Base-by-base conservation (phyloP, 2,329 filamentous ascomycete genomes). In the Colletotrichum sp. region DNA sequence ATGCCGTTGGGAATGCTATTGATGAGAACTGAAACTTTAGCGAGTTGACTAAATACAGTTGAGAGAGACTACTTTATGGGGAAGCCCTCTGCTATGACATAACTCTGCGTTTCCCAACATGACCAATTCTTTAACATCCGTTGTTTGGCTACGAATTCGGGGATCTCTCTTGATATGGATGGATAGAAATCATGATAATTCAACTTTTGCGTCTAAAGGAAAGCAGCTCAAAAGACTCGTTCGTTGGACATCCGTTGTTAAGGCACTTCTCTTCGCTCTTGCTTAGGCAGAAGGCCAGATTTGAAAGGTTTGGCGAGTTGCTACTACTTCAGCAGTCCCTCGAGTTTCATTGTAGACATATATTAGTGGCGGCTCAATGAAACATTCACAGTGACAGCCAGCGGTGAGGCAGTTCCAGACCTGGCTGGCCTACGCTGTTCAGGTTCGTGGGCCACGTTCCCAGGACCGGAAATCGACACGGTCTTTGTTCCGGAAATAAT, bases 171-270 rank as follows among this genome's bases (percentile, higher is more conserved):
- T 48, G 18, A 13, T 0, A 12, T 48, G n/a, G 6, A n/a, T 13
- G 43, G 2, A 21, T 13, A 0, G n/a, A 13, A 48, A 48, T 21
- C 8, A 21, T 21, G 18, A 21, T 6, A 4, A 6, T 48, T 0
- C 43, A 48, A 21, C 5, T n/a, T 21, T 2, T 4, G 18, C 10
- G 9, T 48, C 18, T 21, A 48, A 48, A n/a, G n/a, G 43, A n/a
- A 21, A 21, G n/a, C 10, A 21, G 43, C 0, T 13, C 10, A 13
- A 21, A 13, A 21, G n/a, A 48, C n/a, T 13, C 9, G 1, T 12
- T 48, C 6, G 1, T 48, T 8, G 43, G 10, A 13, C 0, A 52
- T 3, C 0, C 18, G 10, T 52, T 3, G n/a, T 52, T 0, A 52
- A 52, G 43, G 10, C n/a, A 13, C 6, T 48, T 48, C 43, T 48